Percentiles rank a stretch among this genome's conserved stretches.
phyloP scores from a whole-genome alignment of 2,329 filamentous ascomycete species.

The Leptoxyphium fumago region DNA sequence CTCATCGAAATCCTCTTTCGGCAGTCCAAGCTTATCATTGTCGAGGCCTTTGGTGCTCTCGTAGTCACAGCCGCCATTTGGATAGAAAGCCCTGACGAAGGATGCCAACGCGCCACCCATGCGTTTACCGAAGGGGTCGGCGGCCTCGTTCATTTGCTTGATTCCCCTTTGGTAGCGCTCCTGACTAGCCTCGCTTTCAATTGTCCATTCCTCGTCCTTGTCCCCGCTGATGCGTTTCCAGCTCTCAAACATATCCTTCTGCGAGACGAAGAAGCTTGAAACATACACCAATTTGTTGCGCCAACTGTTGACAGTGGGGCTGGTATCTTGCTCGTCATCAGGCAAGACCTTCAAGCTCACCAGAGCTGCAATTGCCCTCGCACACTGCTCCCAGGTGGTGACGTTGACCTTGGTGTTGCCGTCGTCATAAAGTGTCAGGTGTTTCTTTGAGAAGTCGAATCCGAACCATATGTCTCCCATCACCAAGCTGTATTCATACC shows the following conservation, averaged over 20 bases:
- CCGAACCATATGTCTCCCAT: constrained; percentile 12
- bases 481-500: constrained; percentile 18
- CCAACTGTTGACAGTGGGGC: constrained; percentile 1
- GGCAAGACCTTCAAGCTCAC: constrained; percentile 19
- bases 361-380: constrained; percentile 12
- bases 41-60: neutral
- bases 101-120: neutral
- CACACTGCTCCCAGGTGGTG: constrained; percentile 19
- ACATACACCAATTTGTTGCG: constrained; percentile 20
- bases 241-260: constrained; percentile 25
- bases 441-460: constrained; percentile 14
- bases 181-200: constrained; percentile 11
- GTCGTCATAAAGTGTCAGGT: constrained; percentile 13
- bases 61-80: neutral
- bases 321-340: neutral
- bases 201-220: constrained; percentile 21
- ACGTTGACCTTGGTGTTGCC: constrained; percentile 18
- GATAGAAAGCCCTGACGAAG: neutral
- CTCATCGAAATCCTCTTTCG: constrained; percentile 12
- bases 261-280: constrained; percentile 20
- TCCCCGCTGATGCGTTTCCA: constrained; percentile 21
- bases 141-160: constrained; percentile 26
- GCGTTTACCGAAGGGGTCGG: neutral
- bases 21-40: constrained; percentile 10
- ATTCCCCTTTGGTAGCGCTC: constrained; percentile 36